Conservation (phyloP, 1,284 basidiomycete species). For the Athelia psychrophila region DNA sequence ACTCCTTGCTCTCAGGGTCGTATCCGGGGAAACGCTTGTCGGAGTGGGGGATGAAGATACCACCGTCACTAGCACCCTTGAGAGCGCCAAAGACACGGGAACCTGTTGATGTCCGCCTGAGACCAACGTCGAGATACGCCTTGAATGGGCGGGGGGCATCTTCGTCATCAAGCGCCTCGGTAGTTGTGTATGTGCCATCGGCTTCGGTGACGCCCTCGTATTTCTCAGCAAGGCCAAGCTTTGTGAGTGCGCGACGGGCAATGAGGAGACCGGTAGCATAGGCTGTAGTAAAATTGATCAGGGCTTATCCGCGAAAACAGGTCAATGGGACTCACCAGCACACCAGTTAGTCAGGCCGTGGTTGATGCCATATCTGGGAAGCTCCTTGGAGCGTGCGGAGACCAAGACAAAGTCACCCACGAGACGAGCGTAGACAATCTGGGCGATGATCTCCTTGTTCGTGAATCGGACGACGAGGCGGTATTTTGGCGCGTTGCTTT, state of each 20-base stretch:
- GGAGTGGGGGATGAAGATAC: conserved; percentile 97
- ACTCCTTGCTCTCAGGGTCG: conserved; percentile 91
- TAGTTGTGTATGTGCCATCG: conserved; percentile 82
- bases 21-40: conserved; percentile 99
- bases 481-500: conserved; percentile 93
- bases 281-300: conserved; percentile 43
- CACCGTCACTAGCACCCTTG: conserved; percentile 99
- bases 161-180: conserved; percentile 85
- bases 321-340: conserved; percentile 55
- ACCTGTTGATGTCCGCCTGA: conserved; percentile 97
- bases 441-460: conserved; percentile 89
- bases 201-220: conserved; percentile 96
- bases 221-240: conserved; percentile 97
- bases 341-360: conserved; percentile 99
- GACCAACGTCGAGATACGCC: conserved; percentile 97
- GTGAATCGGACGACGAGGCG: conserved; percentile 98
- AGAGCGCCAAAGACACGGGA: conserved; percentile 98
- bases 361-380: conserved; percentile 95
- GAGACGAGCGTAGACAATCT: conserved; percentile 96
- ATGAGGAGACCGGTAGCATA: conserved; percentile 97
- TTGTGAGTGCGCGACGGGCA: conserved; percentile 93
- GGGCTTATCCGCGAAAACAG: neutral
- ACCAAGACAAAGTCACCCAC: conserved; percentile 95
- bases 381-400: conserved; percentile 87
- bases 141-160: conserved; percentile 99